phyloP scores from a whole-genome alignment of 2,329 filamentous ascomycete species.

The Magnaporthales sp. region DNA sequence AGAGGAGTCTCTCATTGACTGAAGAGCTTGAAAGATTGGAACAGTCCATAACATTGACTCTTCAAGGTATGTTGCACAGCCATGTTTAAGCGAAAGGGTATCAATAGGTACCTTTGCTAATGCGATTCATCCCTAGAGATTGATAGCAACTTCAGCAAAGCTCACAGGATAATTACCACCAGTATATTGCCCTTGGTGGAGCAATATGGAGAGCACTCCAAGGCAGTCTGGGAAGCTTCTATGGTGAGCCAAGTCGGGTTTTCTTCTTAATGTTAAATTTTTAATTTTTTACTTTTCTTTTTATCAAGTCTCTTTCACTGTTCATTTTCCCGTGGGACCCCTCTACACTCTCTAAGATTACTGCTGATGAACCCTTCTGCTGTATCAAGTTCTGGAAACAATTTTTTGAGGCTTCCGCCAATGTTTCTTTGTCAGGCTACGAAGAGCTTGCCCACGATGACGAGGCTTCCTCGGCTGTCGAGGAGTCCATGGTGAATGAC shows the following conservation, averaged over 20 bases:
- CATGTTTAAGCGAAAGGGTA: background rate
- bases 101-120: background rate
- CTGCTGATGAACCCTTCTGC: background rate
- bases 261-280: background rate
- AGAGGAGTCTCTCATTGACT: slow-evolving; percentile 63
- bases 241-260: slow-evolving; percentile 48
- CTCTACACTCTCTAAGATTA: background rate
- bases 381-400: slow-evolving; percentile 87
- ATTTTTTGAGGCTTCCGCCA: slow-evolving; percentile 97
- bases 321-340: background rate
- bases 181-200: slow-evolving; percentile 91
- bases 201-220: slow-evolving; percentile 89
- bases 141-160: slow-evolving; percentile 95
- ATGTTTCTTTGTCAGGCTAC: slow-evolving; percentile 91
- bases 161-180: slow-evolving; percentile 89
- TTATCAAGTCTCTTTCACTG: too few relatives aligned
- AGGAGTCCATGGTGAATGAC: slow-evolving; percentile 48
- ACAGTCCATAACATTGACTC: slow-evolving; percentile 89
- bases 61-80: slow-evolving; percentile 59
- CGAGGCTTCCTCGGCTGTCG: slow-evolving; percentile 40
- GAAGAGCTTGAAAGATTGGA: slow-evolving; percentile 95
- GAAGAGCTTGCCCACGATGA: slow-evolving; percentile 67
- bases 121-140: slow-evolving; percentile 56
- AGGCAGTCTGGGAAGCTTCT: slow-evolving; percentile 91
- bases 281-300: too few relatives aligned